Percentiles rank a stretch among this genome's conserved stretches.
Conservation (phyloP, 192 early-diverging fungal species). For the Coemansia sp. region DNA sequence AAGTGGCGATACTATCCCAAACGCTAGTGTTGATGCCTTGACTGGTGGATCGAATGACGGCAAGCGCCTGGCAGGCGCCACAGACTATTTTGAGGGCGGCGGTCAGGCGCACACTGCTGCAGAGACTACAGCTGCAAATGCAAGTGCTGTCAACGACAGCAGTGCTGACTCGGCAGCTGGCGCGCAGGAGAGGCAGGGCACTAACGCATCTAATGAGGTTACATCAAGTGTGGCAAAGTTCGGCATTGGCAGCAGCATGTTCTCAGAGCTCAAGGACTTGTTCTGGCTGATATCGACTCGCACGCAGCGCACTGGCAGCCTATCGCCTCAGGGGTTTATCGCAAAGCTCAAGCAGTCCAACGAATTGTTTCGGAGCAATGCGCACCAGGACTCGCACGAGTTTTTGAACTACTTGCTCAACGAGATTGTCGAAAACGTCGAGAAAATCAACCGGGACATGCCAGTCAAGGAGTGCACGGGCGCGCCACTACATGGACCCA, state of each 20-base stretch:
- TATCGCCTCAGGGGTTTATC: constrained; percentile 86
- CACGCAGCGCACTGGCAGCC: constrained; percentile 79
- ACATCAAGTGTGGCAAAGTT: constrained; percentile 49
- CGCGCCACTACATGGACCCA: constrained; percentile 29
- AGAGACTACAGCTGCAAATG: constrained; percentile 11
- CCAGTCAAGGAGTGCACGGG: constrained; percentile 25
- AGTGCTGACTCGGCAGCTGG: constrained; percentile 1
- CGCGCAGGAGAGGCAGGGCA: constrained; percentile 21
- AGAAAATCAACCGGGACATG: constrained; percentile 63
- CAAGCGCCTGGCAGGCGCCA: constrained; percentile 15
- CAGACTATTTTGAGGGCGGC: constrained; percentile 1
- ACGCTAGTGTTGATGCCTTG: neutral
- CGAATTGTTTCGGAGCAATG: constrained; percentile 89
- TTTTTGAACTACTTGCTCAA: constrained; percentile 95
- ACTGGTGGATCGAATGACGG: constrained; percentile 22
- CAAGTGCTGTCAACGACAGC: constrained; percentile 3
- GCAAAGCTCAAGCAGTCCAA: constrained; percentile 91
- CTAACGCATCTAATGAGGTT: constrained; percentile 23
- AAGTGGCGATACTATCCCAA: constrained; percentile 13
- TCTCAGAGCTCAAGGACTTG: constrained; percentile 82
- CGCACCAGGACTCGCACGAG: constrained; percentile 99
- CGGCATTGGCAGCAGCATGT: constrained; percentile 78
- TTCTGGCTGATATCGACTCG: constrained; percentile 83
- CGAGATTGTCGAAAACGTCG: constrained; percentile 85
- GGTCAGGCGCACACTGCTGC: neutral